phyloP scores from a whole-genome alignment of 2,329 filamentous ascomycete species.

The Escovopsis sp. region DNA sequence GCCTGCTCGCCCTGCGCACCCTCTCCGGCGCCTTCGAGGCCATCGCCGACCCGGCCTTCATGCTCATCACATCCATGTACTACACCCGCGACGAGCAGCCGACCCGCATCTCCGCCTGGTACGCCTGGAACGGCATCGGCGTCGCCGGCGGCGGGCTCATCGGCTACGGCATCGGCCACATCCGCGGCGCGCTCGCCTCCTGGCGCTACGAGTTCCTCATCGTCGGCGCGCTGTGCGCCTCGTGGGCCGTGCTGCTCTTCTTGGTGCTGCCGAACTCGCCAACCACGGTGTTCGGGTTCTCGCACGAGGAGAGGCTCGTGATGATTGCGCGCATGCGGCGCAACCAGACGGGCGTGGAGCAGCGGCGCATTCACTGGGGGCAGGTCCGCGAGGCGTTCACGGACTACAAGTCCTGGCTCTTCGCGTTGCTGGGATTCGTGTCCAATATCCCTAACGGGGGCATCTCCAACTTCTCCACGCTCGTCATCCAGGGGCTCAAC shows the following conservation, averaged over 20 bases:
- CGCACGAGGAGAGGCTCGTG: slow-evolving; percentile 33
- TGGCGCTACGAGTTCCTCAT: slow-evolving; percentile 58
- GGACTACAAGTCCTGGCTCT: slow-evolving; percentile 44
- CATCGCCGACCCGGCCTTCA: slow-evolving; percentile 31
- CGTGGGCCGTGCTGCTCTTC: slow-evolving; percentile 44
- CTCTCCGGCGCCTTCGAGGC: slow-evolving; percentile 52
- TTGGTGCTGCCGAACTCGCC: slow-evolving; percentile 43
- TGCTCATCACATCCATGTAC: slow-evolving; percentile 52
- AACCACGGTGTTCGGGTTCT: slow-evolving; percentile 35
- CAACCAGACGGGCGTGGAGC: slow-evolving; percentile 45
- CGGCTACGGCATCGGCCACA: slow-evolving; percentile 43
- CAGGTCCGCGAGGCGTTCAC: slow-evolving; percentile 40
- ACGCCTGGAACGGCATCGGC: slow-evolving; percentile 41
- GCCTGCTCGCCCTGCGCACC: slow-evolving; percentile 38
- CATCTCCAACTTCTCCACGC: slow-evolving; percentile 42
- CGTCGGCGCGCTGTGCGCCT: slow-evolving; percentile 39
- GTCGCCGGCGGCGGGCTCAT: slow-evolving; percentile 39
- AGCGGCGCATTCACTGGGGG: slow-evolving; percentile 36
- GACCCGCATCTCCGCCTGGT: slow-evolving; percentile 43
- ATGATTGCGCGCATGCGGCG: slow-evolving; percentile 37
- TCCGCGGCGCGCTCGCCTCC: slow-evolving; percentile 36
- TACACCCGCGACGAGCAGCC: slow-evolving; percentile 48
- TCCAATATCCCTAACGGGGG: slow-evolving; percentile 42
- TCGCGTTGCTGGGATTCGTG: slow-evolving; percentile 37
- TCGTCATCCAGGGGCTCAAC: slow-evolving; percentile 45